Evolutionary conservation across 164 flowering plant genomes (phyloP), one percentile per base, ranked within the genome.

Genomic region (Tinospora cordifolia): DNA sequence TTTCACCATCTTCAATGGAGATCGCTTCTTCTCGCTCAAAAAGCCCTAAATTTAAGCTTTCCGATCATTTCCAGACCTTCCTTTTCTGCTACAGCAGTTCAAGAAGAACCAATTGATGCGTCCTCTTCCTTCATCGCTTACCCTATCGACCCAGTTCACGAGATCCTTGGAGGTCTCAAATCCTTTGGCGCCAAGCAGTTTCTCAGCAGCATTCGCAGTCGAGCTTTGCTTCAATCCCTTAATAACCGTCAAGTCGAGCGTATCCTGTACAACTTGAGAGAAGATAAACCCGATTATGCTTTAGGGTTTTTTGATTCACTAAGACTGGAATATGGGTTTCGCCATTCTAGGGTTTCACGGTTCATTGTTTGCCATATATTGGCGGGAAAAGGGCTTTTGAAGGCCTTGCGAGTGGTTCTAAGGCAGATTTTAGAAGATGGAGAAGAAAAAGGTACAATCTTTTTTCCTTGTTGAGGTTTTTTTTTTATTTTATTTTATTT

Each of bases 281-380:
- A 25, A 15, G 19, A 15, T 1, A 25, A 69, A 6, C 27, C 15
- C 17, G 25, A 58, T 15, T 51, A 19, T 0, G 64, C 71, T 19
- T 57, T 69, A 44, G 12, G 36, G 21, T 58, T 69, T 27, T 69
- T 69, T 19, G 11, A 69, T 57, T 69, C 21, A 14, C 68, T 84
- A 70, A 67, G 71, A n/a, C 69, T 71, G 64, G 81, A 79, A 68
- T 70, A 75, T 54, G 83, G 85, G 38, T 73, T 81, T 74, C 78
- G 68, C 67, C 88, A 79, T 74, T 82, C 88, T 21, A 77, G 73
- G 74, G 17, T 74, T 59, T 81, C 85, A 6, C 38, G 65, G 47
- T 72, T 91, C 15, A 72, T 76, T 22, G 69, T 81, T n/a, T 79
- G 84, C 30, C 90, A 88, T 74, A 64, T 79, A 69, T 76, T 89